Evolutionary conservation across 1,139 yeast genomes (phyloP), one percentile per base, ranked within the genome.

Genomic region (Yamadazyma jaroonii): DNA sequence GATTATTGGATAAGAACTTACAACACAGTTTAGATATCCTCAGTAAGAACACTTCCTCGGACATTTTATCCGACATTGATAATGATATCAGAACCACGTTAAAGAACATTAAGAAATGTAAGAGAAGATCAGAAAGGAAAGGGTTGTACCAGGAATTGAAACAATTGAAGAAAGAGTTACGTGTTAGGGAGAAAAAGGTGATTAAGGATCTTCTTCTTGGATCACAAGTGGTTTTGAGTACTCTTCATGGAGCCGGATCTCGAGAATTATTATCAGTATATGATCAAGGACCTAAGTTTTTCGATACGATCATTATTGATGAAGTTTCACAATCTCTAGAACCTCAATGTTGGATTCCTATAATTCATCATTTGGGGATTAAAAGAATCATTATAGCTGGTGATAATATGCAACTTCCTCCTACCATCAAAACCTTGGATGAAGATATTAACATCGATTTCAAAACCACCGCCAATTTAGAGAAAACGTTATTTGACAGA

Each of bases 281-380:
- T 54, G 61, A 55, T 25, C 39, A 47, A 10, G 58, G 50, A 48
- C 72, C 71, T 5, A 24, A 26, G 23, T 53, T 81, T 12, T 88
- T 92, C 53, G 89, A 87, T 50, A 82, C 95, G 0, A 72, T 92
- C 17, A 85, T 92, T 14, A 89, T 92, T 32, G 98, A 92, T 59
- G 98, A 92, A 59, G 97, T 92, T 0, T 88, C 97, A 0, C 98
- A 92, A 57, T 75, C 97, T 3, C 61, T 90, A 40, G 97, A 92
- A 53, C 96, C 97, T 1, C 96, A 92, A 52, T 89, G 97, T 54
- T 90, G 97, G 97, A 88, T 92, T 23, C 97, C 98, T 0, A 46
- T 92, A n/a, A 67, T 87, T 11, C 74, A 74, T 34, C 87, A 84
- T 49, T 65, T 76, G 27, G 70, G 77, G 4, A 75, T 81, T 27